Evolutionary conservation across 139 green algal genomes (phyloP), one percentile per base, ranked within the genome.

Genomic region (Volvox africanus): DNA sequence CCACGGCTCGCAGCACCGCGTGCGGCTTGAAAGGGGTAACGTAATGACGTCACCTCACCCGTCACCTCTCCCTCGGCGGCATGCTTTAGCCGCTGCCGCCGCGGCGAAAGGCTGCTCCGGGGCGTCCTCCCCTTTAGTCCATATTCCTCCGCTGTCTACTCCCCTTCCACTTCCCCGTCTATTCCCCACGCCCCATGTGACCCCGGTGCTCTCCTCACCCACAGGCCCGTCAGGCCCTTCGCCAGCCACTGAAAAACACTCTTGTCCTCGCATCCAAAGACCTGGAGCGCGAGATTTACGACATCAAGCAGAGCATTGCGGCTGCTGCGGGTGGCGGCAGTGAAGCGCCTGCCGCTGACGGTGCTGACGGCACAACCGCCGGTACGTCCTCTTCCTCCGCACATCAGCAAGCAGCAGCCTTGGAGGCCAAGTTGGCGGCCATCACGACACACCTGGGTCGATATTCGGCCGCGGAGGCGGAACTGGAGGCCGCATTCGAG

Each of bases 181-280:
- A 12, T 32, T 12, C 73, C 73, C 79, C 79, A 1, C 44, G n/a
- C n/a, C n/a, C n/a, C n/a, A n/a, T n/a, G n/a, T n/a, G n/a, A n/a
- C n/a, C n/a, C n/a, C 12, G 19, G 20, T 16, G 37, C 37, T 68
- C 44, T 5, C 79, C 37, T 26, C 24, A n/a, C 50, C 80, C 44
- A 26, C n/a, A 94, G 92, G 80, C 78, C 6, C 83, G 86, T 30
- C 71, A 92, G 21, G 85, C 89, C 68, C 71, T 87, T 26, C 87
- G 88, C 0, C 88, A 85, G 65, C 90, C 92, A 35, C n/a, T 93
- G 1, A 73, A 86, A 24, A 83, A 90, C 21, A 65, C 61, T 62
- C 83, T 95, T 32, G 3, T 88, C 26, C 86, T 89, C 61, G 83
- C 92, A 19, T 79, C 93, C 50, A 93, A 93, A 77, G 91, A 94